Evolutionary conservation across 2,329 filamentous ascomycete species (phyloP).

Genomic region (Venturia nashicola): DNA sequence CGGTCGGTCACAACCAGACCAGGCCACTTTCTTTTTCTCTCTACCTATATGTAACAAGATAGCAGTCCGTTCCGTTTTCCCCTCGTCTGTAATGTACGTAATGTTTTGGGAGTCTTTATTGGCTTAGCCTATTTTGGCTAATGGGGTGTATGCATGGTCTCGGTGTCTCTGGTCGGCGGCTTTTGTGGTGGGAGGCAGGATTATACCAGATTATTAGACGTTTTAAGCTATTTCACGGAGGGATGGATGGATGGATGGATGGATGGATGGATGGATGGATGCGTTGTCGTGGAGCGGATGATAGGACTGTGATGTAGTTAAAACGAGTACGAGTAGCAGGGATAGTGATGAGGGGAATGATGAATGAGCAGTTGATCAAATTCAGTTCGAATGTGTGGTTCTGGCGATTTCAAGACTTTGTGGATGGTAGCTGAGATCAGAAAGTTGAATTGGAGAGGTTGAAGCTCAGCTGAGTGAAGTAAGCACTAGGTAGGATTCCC

Average conservation of each 20-base stretch:
- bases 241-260: neutral
- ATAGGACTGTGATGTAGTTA: neutral
- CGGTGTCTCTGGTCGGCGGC: neutral
- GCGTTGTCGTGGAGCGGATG: neutral
- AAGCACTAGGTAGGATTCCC: too few relatives aligned
- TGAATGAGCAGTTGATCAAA: neutral
- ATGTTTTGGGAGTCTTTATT: neutral
- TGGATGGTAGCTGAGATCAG: too few relatives aligned
- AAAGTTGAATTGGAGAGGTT: too few relatives aligned
- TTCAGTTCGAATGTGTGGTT: neutral
- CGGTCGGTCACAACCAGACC: neutral
- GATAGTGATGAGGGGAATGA: neutral
- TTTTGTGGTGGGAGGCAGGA: neutral
- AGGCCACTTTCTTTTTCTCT: neutral
- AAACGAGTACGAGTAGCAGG: neutral
- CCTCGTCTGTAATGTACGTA: neutral
- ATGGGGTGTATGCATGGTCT: neutral
- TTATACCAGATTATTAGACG: neutral
- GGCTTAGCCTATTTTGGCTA: neutral
- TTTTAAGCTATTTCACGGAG: neutral
- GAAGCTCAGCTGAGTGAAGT: too few relatives aligned
- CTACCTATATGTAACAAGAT: neutral
- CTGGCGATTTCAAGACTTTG: neutral
- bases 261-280: neutral
- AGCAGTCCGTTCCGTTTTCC: neutral